A percentile compares a stretch with the other conserved stretches of the same genome.
phyloP scores from a whole-genome alignment of 768 basidiomycete species.

The Trichaptum fuscoviolaceum region DNA sequence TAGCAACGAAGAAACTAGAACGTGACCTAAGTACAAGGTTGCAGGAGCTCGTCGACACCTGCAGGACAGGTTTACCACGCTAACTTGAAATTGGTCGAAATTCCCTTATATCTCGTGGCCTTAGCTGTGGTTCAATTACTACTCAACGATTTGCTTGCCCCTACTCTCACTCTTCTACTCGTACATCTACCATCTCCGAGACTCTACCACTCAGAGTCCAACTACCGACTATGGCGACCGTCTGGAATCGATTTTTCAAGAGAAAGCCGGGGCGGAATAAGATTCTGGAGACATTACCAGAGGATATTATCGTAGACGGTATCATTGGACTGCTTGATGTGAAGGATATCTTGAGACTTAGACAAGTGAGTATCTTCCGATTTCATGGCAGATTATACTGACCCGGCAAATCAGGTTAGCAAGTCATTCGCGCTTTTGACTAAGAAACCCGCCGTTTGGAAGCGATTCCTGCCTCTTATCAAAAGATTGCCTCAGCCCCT shows the following conservation, averaged over 20 bases:
- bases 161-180: background rate
- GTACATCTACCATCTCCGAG: background rate
- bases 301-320: conserved; percentile 34
- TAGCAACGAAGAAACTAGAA: background rate
- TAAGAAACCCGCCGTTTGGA: conserved; percentile 67
- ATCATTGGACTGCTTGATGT: conserved; percentile 32
- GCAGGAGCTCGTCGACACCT: background rate
- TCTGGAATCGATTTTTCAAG: background rate
- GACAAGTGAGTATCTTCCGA: conserved; percentile 25
- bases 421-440: conserved; percentile 57
- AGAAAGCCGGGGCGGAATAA: background rate
- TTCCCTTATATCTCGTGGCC: background rate
- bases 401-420: conserved; percentile 39
- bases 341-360: conserved; percentile 32
- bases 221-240: background rate
- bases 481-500: conserved; percentile 37
- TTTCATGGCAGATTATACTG: background rate
- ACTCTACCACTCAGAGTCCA: background rate
- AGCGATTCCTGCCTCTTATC: conserved; percentile 50
- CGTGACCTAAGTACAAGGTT: background rate
- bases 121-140: background rate
- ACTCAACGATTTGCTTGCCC: background rate
- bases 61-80: background rate
- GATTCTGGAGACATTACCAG: conserved; percentile 23
- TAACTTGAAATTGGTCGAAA: background rate